Percentiles rank a stretch among this genome's conserved stretches.
phyloP scores from a whole-genome alignment of 1,139 yeast species.

The Lodderomyces orthopsilosis region DNA sequence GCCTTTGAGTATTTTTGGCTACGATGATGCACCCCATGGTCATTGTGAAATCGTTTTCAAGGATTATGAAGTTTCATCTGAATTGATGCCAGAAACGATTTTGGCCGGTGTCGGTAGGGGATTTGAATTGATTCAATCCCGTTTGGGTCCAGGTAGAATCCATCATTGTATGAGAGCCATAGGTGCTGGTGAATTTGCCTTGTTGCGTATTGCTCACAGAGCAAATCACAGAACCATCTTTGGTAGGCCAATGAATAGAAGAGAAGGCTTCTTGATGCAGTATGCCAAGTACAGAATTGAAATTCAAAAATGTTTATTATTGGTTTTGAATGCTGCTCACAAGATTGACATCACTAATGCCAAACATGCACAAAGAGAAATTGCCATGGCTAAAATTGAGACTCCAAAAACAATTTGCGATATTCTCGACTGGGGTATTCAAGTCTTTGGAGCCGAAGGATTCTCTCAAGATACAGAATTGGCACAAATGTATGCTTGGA shows the following conservation, averaged over 20 bases:
- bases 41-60: constrained; percentile 62
- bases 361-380: constrained; percentile 56
- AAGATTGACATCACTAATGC: constrained; percentile 58
- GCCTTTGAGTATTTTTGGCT: constrained; percentile 60
- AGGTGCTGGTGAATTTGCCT: constrained; percentile 65
- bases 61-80: constrained; percentile 47
- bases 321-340: constrained; percentile 66
- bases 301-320: constrained; percentile 54
- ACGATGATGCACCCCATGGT: constrained; percentile 75
- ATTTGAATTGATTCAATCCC: constrained; percentile 65
- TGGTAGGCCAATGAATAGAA: constrained; percentile 52
- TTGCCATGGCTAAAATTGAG: constrained; percentile 68
- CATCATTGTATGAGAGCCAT: constrained; percentile 74
- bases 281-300: constrained; percentile 60
- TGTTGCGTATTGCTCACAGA: constrained; percentile 50
- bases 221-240: constrained; percentile 57
- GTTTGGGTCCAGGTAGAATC: constrained; percentile 71
- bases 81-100: constrained; percentile 37
- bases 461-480: constrained; percentile 62
- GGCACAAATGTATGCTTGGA: constrained; percentile 53
- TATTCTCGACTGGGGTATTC: constrained; percentile 66
- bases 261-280: constrained; percentile 52
- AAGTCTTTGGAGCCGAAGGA: constrained; percentile 70
- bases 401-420: constrained; percentile 57
- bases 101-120: constrained; percentile 59